phyloP scores from a whole-genome alignment of 2,329 filamentous ascomycete species.

The Endothia cerciana region DNA sequence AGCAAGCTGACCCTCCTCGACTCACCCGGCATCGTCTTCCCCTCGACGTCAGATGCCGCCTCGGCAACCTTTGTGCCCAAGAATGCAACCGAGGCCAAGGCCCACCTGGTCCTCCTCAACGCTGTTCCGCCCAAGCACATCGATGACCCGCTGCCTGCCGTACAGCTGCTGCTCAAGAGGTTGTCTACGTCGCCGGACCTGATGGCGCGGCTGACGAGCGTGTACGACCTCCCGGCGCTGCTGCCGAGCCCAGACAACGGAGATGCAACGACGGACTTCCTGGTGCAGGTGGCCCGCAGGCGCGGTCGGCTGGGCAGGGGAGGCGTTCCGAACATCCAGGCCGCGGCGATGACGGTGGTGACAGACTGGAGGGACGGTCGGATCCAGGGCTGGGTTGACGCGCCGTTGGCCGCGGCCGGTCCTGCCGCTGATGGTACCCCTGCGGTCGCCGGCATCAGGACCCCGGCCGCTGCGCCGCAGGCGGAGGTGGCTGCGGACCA shows the following conservation, averaged over 20 bases:
- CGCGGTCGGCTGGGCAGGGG: conserved; percentile 85
- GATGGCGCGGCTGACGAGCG: conserved; percentile 75
- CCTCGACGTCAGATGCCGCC: conserved; percentile 57
- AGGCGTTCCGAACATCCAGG: conserved; percentile 84
- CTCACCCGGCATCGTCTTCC: conserved; percentile 94
- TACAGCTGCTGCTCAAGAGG: conserved; percentile 80
- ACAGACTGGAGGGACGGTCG: conserved; percentile 97
- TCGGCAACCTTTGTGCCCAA: conserved; percentile 54
- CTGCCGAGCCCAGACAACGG: conserved; percentile 67
- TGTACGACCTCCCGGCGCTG: conserved; percentile 84
- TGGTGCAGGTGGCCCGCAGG: conserved; percentile 94
- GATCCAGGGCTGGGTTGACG: conserved; percentile 88
- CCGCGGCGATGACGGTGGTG: conserved; percentile 89
- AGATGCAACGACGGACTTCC: conserved; percentile 85
- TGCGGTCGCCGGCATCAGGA: conserved; percentile 25
- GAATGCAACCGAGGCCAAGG: conserved; percentile 73
- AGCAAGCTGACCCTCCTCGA: conserved; percentile 92
- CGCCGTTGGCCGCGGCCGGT: conserved; percentile 57
- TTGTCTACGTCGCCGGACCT: conserved; percentile 75
- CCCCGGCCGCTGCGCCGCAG: conserved; percentile 43
- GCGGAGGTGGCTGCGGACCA: conserved; percentile 63
- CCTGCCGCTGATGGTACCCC: conserved; percentile 33
- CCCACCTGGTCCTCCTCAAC: conserved; percentile 85
- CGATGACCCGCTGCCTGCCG: conserved; percentile 86
- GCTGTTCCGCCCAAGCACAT: conserved; percentile 94